Percentiles rank a stretch among this genome's conserved stretches.
Evolutionary conservation across 2,329 filamentous ascomycete species (phyloP).

Genomic region (Dothidotthia symphoricarpi): DNA sequence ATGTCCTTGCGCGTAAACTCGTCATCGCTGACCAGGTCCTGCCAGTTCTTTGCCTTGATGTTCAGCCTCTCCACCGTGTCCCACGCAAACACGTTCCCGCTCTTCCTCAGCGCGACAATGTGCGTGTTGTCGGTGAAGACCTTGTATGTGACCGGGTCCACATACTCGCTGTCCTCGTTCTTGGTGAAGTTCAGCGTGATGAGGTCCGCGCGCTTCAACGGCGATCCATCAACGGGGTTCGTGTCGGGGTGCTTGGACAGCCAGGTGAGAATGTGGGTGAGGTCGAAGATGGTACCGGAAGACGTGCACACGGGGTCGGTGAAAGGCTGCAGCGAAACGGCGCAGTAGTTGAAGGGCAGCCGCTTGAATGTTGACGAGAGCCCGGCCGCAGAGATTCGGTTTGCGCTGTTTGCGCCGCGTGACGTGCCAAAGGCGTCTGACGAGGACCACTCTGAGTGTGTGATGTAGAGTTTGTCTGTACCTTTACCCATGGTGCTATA

Average conservation of each 20-base stretch:
- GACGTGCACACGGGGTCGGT: conserved; percentile 88
- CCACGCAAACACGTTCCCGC: conserved; percentile 94
- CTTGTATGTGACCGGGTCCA: conserved; percentile 96
- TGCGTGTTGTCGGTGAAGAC: conserved; percentile 98
- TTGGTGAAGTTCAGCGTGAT: conserved; percentile 89
- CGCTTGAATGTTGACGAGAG: conserved; percentile 68
- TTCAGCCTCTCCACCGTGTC: conserved; percentile 95
- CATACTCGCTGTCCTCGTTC: conserved; percentile 86
- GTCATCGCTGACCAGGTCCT: conserved; percentile 80
- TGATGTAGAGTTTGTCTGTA: conserved; percentile 62
- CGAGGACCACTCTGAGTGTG: conserved; percentile 96
- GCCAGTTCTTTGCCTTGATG: conserved; percentile 95
- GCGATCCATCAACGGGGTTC: conserved; percentile 81
- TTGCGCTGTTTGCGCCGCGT: conserved; percentile 64
- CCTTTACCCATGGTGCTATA: conserved; percentile 37
- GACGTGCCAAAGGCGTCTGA: conserved; percentile 84
- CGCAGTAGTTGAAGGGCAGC: conserved; percentile 97
- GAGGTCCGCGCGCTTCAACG: conserved; percentile 76
- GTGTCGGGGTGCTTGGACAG: conserved; percentile 89
- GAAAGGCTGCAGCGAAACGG: conserved; percentile 92
- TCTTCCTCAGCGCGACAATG: conserved; percentile 80
- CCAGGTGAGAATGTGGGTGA: conserved; percentile 92
- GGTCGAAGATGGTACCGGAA: conserved; percentile 87
- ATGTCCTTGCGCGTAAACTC: conserved; percentile 89
- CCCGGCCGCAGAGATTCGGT: conserved; percentile 53